Evolutionary conservation across 495 filamentous ascomycete genomes (phyloP).

Genomic region (Amphirosellinia nigrospora): DNA sequence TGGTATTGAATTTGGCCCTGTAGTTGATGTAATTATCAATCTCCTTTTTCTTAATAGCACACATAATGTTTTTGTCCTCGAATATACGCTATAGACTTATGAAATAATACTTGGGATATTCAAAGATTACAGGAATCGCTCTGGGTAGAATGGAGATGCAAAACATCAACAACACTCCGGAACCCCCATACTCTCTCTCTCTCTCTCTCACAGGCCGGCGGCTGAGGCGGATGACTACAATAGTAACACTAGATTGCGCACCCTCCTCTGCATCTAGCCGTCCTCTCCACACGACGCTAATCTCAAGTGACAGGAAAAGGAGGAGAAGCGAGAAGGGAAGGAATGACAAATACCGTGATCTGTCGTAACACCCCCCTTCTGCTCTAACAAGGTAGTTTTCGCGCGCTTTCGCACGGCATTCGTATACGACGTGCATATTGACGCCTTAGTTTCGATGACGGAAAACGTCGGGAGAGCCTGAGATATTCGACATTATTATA

Average conservation of each 20-base stretch:
- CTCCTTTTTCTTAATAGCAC: too few relatives aligned
- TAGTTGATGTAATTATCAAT: too few relatives aligned
- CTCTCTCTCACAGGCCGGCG: too few relatives aligned
- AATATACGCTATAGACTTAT: too few relatives aligned
- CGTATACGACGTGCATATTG: background rate
- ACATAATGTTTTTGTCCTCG: too few relatives aligned
- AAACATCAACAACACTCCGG: too few relatives aligned
- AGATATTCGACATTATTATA: background rate
- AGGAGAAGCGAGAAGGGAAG: background rate
- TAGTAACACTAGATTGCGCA: background rate
- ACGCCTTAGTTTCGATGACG: too few relatives aligned
- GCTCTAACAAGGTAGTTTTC: background rate
- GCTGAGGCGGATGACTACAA: background rate
- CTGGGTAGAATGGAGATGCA: too few relatives aligned
- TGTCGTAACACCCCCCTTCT: background rate
- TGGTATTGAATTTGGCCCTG: too few relatives aligned
- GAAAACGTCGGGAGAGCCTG: background rate
- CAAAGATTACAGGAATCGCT: too few relatives aligned
- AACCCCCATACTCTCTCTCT: too few relatives aligned
- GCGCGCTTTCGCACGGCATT: background rate
- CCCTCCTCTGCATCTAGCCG: background rate
- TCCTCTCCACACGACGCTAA: background rate
- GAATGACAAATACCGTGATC: background rate
- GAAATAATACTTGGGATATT: too few relatives aligned
- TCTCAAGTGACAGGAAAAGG: background rate